Conservation (phyloP, 352 stramenopile species). For the Pythium myriotylum region DNA sequence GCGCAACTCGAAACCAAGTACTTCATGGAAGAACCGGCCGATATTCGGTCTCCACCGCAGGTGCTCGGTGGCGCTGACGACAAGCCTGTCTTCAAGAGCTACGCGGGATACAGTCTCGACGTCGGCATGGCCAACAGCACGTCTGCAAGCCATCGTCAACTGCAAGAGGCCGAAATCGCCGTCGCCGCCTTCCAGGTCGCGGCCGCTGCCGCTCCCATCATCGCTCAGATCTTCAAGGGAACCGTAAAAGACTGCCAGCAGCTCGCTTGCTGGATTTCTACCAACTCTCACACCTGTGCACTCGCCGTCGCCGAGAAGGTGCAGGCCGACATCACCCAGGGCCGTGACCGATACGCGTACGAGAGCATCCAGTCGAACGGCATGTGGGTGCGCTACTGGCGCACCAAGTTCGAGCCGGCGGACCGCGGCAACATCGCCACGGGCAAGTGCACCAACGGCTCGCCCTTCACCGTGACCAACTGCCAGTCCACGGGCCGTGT, state of each 20-base stretch:
- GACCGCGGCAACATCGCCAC: conserved; percentile 7
- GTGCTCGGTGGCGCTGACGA: too few species aligned
- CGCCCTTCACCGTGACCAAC: conserved; percentile 4
- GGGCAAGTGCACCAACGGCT: conserved; percentile 15
- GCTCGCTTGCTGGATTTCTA: conserved; percentile 13
- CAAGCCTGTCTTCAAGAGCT: too few species aligned
- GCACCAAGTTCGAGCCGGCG: conserved; percentile 20
- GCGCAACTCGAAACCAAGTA: too few species aligned
- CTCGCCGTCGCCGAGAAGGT: conserved; percentile 9
- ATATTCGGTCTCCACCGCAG: too few species aligned
- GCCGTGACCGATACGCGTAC: conserved; percentile 7
- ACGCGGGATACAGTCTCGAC: too few species aligned
- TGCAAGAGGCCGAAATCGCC: neutral
- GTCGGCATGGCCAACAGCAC: too few species aligned
- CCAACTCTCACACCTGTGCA: neutral
- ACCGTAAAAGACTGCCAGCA: conserved; percentile 12
- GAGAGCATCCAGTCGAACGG: conserved; percentile 9
- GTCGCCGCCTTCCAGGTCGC: conserved; percentile 2
- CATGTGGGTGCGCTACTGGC: conserved; percentile 21
- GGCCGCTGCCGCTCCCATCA: neutral
- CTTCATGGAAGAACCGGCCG: too few species aligned
- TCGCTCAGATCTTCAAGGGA: conserved; percentile 5
- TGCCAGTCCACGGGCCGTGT: conserved; percentile 12
- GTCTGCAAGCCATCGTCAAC: neutral
- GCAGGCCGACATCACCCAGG: conserved; percentile 8